Evolutionary conservation across 176 grass and related monocot species (phyloP).

Genomic region (Oryza rufipogon): DNA sequence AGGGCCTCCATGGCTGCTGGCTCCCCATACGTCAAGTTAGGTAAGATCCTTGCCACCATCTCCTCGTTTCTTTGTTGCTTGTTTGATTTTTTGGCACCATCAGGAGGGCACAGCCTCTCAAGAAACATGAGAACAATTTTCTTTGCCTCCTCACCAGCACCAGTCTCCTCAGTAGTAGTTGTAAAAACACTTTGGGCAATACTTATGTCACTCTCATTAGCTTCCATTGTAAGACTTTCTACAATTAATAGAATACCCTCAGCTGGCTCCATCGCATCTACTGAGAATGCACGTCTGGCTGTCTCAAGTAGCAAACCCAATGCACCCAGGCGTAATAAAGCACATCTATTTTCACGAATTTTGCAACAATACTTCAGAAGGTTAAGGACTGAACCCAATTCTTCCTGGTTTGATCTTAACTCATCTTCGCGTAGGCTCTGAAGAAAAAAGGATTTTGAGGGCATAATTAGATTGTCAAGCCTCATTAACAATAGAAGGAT

Average conservation of each 20-base stretch:
- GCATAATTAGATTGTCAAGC: neutral
- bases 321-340: slow-evolving; percentile 74
- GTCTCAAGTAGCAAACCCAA: slow-evolving; percentile 87
- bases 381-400: slow-evolving; percentile 83
- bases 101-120: slow-evolving; percentile 74
- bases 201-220: slow-evolving; percentile 95
- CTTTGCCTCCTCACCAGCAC: slow-evolving; percentile 80
- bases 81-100: slow-evolving; percentile 83
- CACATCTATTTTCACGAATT: slow-evolving; percentile 90
- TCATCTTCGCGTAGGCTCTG: slow-evolving; percentile 85
- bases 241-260: slow-evolving; percentile 98
- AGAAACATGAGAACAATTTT: slow-evolving; percentile 99
- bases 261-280: slow-evolving; percentile 92
- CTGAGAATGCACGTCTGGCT: slow-evolving; percentile 84
- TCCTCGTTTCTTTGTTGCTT: slow-evolving; percentile 99
- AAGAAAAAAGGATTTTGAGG: slow-evolving; percentile 19
- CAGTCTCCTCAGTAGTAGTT: slow-evolving; percentile 71
- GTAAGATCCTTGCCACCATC: slow-evolving; percentile 98
- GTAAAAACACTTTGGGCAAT: slow-evolving; percentile 86
- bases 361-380: slow-evolving; percentile 97
- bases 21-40: slow-evolving; percentile 96
- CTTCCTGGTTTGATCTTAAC: slow-evolving; percentile 85
- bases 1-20: slow-evolving; percentile 91
- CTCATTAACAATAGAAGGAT: neutral
- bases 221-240: slow-evolving; percentile 96